phyloP scores from a whole-genome alignment of 2,329 filamentous ascomycete species.

The Dactylellina haptotyla region DNA sequence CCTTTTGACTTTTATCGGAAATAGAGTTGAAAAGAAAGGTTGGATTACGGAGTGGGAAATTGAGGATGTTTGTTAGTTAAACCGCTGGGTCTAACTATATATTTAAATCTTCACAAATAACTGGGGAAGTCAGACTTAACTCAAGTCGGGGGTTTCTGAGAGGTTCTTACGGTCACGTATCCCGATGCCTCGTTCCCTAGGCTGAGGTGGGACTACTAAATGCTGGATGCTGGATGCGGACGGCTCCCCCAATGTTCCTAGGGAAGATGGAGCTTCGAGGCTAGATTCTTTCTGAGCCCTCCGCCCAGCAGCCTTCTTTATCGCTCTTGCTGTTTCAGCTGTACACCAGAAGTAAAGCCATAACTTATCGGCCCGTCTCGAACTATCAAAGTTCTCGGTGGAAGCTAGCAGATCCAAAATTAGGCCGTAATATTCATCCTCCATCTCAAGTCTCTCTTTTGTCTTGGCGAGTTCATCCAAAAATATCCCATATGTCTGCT shows the following conservation, averaged over 20 bases:
- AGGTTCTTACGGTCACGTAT: too few relatives aligned
- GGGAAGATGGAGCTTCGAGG: background rate
- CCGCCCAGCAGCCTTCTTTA: background rate
- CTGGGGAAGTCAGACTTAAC: too few relatives aligned
- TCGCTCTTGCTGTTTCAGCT: too few relatives aligned
- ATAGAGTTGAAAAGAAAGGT: too few relatives aligned
- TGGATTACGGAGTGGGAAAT: too few relatives aligned
- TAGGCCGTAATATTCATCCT: conserved; percentile 30
- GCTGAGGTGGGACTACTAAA: background rate
- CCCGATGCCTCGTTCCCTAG: too few relatives aligned
- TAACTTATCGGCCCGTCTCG: background rate
- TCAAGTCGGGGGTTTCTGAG: too few relatives aligned
- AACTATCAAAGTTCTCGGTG: background rate
- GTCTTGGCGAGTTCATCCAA: background rate
- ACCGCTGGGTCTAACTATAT: too few relatives aligned
- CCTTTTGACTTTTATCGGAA: too few relatives aligned
- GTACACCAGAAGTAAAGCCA: background rate
- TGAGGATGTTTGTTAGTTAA: too few relatives aligned
- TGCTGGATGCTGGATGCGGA: background rate
- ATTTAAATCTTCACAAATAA: too few relatives aligned
- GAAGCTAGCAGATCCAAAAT: background rate
- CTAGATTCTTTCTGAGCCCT: background rate
- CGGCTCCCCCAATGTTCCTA: background rate
- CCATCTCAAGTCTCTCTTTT: conserved; percentile 21
- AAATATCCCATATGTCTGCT: background rate